Evolutionary conservation across 148 eudicot species (phyloP).

Genomic region (Amaranthus cruentus): DNA sequence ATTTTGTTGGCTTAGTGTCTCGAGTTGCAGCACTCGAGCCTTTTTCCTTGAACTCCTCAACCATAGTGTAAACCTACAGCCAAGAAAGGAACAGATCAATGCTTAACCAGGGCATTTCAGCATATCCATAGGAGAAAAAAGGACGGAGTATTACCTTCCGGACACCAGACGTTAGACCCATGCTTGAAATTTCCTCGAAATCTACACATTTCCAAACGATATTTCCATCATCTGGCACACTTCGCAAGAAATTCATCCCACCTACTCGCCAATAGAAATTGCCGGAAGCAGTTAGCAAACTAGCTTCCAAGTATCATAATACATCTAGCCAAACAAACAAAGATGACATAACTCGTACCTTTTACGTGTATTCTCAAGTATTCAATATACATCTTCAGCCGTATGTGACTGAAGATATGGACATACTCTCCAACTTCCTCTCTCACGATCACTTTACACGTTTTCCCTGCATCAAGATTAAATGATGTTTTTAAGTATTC

Average conservation of each 20-base stretch:
- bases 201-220: slow-evolving; percentile 68
- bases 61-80: slow-evolving; percentile 78
- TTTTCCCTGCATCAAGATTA: slow-evolving; percentile 43
- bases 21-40: slow-evolving; percentile 13
- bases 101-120: neutral
- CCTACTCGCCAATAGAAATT: slow-evolving; percentile 36
- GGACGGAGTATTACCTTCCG: slow-evolving; percentile 59
- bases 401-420: slow-evolving; percentile 83
- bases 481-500: slow-evolving; percentile 54
- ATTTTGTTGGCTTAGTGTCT: slow-evolving; percentile 28
- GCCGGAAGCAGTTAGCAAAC: neutral
- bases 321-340: neutral
- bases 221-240: slow-evolving; percentile 33
- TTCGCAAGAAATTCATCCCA: slow-evolving; percentile 27
- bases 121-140: neutral
- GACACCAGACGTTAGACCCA: slow-evolving; percentile 95
- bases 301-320: neutral
- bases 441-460: slow-evolving; percentile 47
- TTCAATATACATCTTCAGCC: slow-evolving; percentile 90
- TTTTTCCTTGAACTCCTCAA: slow-evolving; percentile 60
- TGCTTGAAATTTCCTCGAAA: slow-evolving; percentile 51
- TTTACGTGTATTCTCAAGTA: slow-evolving; percentile 47
- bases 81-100: neutral
- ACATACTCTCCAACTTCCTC: slow-evolving; percentile 81
- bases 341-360: slow-evolving; percentile 38